Evolutionary conservation across 768 basidiomycete genomes (phyloP), one percentile per base, ranked within the genome.

Genomic region (Wakefieldia striispora): DNA sequence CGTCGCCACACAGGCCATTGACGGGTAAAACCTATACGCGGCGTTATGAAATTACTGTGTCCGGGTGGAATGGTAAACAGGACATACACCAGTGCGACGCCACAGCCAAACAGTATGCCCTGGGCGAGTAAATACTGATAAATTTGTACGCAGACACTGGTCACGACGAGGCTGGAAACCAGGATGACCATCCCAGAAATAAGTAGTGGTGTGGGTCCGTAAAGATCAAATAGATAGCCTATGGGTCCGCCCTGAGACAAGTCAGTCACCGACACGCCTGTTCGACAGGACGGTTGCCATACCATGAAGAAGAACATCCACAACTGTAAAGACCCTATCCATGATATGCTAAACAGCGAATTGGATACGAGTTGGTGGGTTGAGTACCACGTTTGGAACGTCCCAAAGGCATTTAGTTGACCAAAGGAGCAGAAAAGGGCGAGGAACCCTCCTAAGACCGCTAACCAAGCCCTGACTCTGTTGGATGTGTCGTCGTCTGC

Each of bases 271-370:
- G 49, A 53, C 31, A 21, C 2, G 21, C 26, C 17, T 10, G 7
- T 41, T 8, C 11, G 11, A 12, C 24, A 26, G 21, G 33, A 37
- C 47, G 42, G 43, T 44, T 29, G 26, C 58, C 82, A 41, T 62
- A 86, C 85, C 50, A 82, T 80, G 57, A 84, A 78, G 71, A 86
- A 87, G 63, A 87, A 84, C 17, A 78, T 67, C 75, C 80, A 86
- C 4, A 88, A 68, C 57, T 87, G 86, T 40, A 86, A 53, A 2
- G 82, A 82, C 6, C 84, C 85, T 54, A 88, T 85, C 81, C 84
- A 86, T 3, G 84, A 81, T 53, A 87, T 83, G 20, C 73, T 76
- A 33, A 80, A 81, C 13, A 80, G 69, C 13, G 79, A 66, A 31
- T 75, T 54, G 54, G 73, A 62, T 16, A 63, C 61, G 16, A 88